Evolutionary conservation across 2,329 filamentous ascomycete species (phyloP).

Genomic region (Phyllosticta capitalensis): DNA sequence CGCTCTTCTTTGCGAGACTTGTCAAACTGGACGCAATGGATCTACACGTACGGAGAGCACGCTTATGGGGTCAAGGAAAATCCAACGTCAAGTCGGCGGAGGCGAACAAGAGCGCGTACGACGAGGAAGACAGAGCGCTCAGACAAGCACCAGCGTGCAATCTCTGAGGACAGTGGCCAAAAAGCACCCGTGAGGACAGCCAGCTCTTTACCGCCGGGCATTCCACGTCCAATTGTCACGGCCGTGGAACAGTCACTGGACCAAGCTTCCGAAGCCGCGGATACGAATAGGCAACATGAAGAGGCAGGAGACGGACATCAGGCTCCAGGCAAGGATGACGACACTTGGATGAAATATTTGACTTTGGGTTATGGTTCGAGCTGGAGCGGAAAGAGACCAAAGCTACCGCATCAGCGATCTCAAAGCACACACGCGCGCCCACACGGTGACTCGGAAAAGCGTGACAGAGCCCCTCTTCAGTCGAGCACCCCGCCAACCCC

Average conservation of each 20-base stretch:
- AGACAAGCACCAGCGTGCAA: background rate
- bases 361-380: constrained; percentile 38
- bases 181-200: background rate
- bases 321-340: constrained; percentile 26
- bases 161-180: background rate
- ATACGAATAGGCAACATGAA: constrained; percentile 11
- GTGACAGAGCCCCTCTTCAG: background rate
- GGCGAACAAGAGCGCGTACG: constrained; percentile 31
- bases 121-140: constrained; percentile 15
- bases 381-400: constrained; percentile 21
- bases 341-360: constrained; percentile 42
- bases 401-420: background rate
- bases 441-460: constrained; percentile 5
- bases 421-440: background rate
- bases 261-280: constrained; percentile 31
- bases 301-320: constrained; percentile 12
- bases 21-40: constrained; percentile 77
- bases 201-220: constrained; percentile 23
- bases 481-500: background rate
- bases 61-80: constrained; percentile 80
- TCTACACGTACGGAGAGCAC: constrained; percentile 74
- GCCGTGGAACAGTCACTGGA: constrained; percentile 36
- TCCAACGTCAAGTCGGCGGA: constrained; percentile 55
- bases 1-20: constrained; percentile 61
- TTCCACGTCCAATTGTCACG: constrained; percentile 39